Evolutionary conservation across 1,284 basidiomycete species (phyloP).

Genomic region (Spongiforma sp.): DNA sequence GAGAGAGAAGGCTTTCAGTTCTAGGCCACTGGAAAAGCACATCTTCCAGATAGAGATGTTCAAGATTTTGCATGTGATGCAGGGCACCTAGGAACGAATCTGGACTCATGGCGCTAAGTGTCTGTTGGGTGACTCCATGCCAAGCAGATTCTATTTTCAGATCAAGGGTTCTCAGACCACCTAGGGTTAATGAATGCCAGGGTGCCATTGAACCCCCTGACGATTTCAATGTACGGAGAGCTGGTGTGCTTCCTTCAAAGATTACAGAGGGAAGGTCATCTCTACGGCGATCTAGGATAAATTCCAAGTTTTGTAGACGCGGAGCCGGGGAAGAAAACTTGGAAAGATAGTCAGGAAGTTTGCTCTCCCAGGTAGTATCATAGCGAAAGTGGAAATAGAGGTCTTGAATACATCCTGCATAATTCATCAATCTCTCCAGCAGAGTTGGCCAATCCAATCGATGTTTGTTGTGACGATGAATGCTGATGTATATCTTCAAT

Average conservation of each 20-base stretch:
- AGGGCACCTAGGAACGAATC: background rate
- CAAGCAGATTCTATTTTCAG: too few species aligned
- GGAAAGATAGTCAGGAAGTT: too few species aligned
- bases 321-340: background rate
- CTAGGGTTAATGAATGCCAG: background rate
- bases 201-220: background rate
- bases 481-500: conserved; percentile 24
- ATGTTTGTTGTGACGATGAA: background rate
- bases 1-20: background rate
- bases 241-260: background rate
- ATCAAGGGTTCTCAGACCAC: background rate
- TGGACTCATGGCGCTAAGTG: too few species aligned
- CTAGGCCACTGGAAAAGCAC: too few species aligned
- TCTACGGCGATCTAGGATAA: too few species aligned
- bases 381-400: background rate
- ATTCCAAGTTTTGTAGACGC: conserved; percentile 6
- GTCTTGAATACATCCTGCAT: background rate
- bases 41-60: too few species aligned
- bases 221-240: background rate
- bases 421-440: background rate
- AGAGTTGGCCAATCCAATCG: too few species aligned
- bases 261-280: too few species aligned
- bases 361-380: too few species aligned
- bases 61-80: too few species aligned
- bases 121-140: too few species aligned